These are phyloP conservation scores for Hansfordia pulvinata DNA, from an alignment of 2,329 filamentous ascomycete species.

Conservation along the genomic window DNA sequence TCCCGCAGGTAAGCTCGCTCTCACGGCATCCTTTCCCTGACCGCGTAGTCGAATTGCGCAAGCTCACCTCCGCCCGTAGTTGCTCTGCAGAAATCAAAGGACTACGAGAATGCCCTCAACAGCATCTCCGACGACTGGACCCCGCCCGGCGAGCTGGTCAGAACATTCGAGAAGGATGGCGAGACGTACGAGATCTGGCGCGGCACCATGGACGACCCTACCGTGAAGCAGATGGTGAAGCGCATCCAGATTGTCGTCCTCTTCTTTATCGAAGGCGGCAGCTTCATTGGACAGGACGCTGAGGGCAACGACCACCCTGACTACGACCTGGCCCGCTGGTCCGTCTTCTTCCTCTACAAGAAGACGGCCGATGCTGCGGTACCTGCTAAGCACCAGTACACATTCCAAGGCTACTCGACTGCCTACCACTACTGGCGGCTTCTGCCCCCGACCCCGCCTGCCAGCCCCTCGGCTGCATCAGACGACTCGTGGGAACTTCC, in stretches of 20 bases:
- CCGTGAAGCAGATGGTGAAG: constrained; percentile 57
- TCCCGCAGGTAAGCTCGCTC: constrained; percentile 41
- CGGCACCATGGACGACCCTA: constrained; percentile 56
- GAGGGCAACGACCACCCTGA: constrained; percentile 50
- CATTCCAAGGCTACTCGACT: constrained; percentile 79
- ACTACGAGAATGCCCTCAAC: constrained; percentile 48
- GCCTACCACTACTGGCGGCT: constrained; percentile 75
- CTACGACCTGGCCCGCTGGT: constrained; percentile 70
- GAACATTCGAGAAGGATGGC: constrained; percentile 48
- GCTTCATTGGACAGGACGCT: constrained; percentile 41
- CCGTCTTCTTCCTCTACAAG: constrained; percentile 75
- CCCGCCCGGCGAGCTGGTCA: constrained; percentile 64
- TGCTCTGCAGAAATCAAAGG: constrained; percentile 47
- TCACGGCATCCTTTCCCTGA: constrained; percentile 1
- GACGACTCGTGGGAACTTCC: constrained; percentile 29
- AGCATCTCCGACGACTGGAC: constrained; percentile 33
- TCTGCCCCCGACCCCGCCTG: constrained; percentile 29
- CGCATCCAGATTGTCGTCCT: constrained; percentile 75
- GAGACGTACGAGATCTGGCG: constrained; percentile 71
- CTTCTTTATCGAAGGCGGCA: constrained; percentile 89
- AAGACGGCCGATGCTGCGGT: constrained; percentile 33
- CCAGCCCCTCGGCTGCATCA: constrained; percentile 15
- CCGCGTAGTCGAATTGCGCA: not conserved
- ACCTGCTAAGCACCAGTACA: constrained; percentile 46
- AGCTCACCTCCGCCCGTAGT: constrained; percentile 27